Conservation (phyloP, 345 rosid species). For the Iberis pinnata region DNA sequence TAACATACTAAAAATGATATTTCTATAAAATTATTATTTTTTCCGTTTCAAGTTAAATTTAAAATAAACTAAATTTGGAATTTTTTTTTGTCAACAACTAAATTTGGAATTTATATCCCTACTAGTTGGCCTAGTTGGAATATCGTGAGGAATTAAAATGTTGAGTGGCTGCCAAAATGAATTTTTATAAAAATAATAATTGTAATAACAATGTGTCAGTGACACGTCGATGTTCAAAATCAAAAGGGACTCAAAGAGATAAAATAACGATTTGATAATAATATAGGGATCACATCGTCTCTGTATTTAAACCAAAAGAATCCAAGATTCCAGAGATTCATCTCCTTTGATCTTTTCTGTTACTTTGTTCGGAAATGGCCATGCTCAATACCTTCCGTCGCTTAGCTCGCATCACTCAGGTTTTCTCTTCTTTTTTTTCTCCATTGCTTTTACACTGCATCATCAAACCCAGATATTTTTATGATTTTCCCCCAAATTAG, state of each 20-base stretch:
- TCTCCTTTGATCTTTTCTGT: background rate
- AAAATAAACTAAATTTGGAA: too few relatives aligned
- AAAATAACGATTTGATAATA: too few relatives aligned
- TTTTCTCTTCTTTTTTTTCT: background rate
- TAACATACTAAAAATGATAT: too few relatives aligned
- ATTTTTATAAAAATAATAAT: background rate
- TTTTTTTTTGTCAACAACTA: too few relatives aligned
- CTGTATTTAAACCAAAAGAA: background rate
- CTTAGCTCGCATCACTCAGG: slow-evolving; percentile 30
- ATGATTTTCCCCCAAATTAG: background rate
- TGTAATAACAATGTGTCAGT: background rate
- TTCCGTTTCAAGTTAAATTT: too few relatives aligned
- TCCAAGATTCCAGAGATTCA: background rate
- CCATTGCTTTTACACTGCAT: background rate
- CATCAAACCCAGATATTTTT: too few relatives aligned
- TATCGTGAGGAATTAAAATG: background rate
- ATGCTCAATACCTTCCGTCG: slow-evolving; percentile 25
- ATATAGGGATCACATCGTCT: background rate
- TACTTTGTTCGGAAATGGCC: slow-evolving; percentile 11
- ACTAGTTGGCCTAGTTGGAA: slow-evolving; percentile 15
- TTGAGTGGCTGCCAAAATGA: background rate
- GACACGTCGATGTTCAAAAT: slow-evolving; percentile 19
- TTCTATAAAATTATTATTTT: too few relatives aligned
- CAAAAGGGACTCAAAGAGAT: slow-evolving; percentile 11
- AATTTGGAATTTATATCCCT: too few relatives aligned